Base-by-base conservation (phyloP, 192 early-diverging fungal genomes). In the Mortierella claussenii region DNA sequence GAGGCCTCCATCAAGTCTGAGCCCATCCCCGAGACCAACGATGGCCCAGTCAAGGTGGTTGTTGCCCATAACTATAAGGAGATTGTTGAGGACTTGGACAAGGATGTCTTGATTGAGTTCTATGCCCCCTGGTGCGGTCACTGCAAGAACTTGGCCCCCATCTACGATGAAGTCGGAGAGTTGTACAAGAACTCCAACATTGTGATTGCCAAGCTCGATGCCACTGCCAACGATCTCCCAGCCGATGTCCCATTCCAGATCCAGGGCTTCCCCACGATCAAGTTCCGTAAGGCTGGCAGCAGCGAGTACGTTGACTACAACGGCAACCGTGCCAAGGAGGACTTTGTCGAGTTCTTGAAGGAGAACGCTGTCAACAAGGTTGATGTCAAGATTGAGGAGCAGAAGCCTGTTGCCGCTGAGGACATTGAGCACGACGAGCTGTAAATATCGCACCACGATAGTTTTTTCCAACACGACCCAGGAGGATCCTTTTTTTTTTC, bases 261-360 rank as follows among this genome's bases (percentile, higher is more conserved):
- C 67, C 67, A 92, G 68, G 97, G 96, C 23, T 99, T 98, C 92
- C 97, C 96, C 43, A 99, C 96, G 50, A 87, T 99, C 56, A 93
- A 93, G 79, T 83, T 97, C 61, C 88, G 95, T 86, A 95, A 95
- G 83, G 94, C 91, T 42, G 87, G 88, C 23, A 56, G 65, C 20
- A 61, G 70, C 2, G 88, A 91, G 51, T 82, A 92, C 56, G 83
- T 96, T 52, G 86, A 92, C 74, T 99, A 93, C 85, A 79, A 87
- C 36, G 91, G 96, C 55, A 88, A 95, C 80, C 92, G 97, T 61
- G 85, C 89, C 37, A 53, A 93, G 40, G 94, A 93, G 55, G 83
- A 82, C 31, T 81, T 99, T 55, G 55, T 92, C 52, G 81, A 87
- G 56, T 99, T 97, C 70, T 64, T 99, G 36, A 84, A 87, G 55